phyloP scores from a whole-genome alignment of 2,329 filamentous ascomycete species.

The Cladophialophora yegresii region DNA sequence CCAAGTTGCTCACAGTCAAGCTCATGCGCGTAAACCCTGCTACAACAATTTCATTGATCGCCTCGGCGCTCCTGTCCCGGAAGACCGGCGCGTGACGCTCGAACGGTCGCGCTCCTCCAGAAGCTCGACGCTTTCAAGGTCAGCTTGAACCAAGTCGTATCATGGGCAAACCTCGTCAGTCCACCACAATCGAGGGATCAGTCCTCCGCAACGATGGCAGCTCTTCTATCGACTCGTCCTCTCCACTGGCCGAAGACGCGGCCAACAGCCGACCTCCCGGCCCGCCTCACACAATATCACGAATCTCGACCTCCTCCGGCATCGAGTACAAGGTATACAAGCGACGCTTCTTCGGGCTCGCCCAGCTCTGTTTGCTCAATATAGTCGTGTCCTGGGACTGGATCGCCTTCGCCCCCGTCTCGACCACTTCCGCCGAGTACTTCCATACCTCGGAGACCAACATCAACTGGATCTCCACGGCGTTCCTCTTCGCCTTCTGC shows the following conservation, averaged over 20 bases:
- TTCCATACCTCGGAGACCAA: conserved; percentile 72
- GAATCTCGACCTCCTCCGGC: conserved; percentile 28
- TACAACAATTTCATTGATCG: not conserved
- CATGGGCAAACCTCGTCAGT: conserved; percentile 11
- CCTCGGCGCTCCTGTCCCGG: not conserved
- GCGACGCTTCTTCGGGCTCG: conserved; percentile 83
- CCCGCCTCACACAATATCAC: conserved; percentile 21
- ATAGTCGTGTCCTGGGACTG: conserved; percentile 96
- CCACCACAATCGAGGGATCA: not conserved
- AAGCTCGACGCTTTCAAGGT: not conserved
- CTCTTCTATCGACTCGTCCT: conserved; percentile 16
- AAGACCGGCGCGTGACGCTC: conserved; percentile 6
- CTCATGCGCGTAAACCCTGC: not conserved
- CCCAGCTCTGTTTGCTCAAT: conserved; percentile 82
- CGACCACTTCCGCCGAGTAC: conserved; percentile 70
- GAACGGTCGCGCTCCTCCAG: not conserved
- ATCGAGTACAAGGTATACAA: conserved; percentile 66
- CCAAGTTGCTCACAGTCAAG: not conserved
- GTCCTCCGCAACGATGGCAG: conserved; percentile 1
- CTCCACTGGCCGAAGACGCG: not conserved
- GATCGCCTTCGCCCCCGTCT: conserved; percentile 88
- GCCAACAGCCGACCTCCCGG: not conserved
- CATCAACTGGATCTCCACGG: conserved; percentile 92
- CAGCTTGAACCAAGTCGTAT: not conserved
- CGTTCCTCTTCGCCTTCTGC: conserved; percentile 82